Conservation (phyloP, 1,284 basidiomycete genomes). For the Ustilago bromivora region DNA sequence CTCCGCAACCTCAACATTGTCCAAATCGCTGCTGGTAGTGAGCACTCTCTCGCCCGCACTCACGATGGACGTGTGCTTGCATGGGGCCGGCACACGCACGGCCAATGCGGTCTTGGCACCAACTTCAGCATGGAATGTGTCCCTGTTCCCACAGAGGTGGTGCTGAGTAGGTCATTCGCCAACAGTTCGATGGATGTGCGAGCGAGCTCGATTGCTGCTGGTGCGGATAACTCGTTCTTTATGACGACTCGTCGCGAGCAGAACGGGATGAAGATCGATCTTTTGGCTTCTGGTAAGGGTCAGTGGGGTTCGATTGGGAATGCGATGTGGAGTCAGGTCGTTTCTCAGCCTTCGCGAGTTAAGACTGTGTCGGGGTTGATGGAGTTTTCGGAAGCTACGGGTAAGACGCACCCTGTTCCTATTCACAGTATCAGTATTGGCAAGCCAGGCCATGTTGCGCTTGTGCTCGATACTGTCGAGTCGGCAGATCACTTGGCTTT, state of each 20-base stretch:
- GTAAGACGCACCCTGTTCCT: conserved; percentile 75
- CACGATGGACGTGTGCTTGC: conserved; percentile 79
- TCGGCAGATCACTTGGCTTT: conserved; percentile 67
- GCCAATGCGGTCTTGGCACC: conserved; percentile 84
- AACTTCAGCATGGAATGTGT: conserved; percentile 79
- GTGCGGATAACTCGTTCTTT: conserved; percentile 65
- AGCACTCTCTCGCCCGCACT: conserved; percentile 77
- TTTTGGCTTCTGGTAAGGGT: conserved; percentile 85
- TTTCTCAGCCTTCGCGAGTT: conserved; percentile 79
- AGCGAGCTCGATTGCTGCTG: conserved; percentile 57
- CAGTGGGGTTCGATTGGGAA: conserved; percentile 89
- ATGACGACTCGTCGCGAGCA: conserved; percentile 41
- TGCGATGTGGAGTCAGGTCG: conserved; percentile 80
- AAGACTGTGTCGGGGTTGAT: conserved; percentile 84
- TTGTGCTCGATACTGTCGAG: conserved; percentile 64
- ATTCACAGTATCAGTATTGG: conserved; percentile 80
- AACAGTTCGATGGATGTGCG: conserved; percentile 70
- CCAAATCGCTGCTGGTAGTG: conserved; percentile 80
- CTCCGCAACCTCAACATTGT: conserved; percentile 77
- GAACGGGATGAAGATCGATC: conserved; percentile 72
- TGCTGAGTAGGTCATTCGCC: conserved; percentile 77
- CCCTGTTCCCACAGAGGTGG: conserved; percentile 85
- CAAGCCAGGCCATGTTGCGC: conserved; percentile 74
- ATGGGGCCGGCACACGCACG: conserved; percentile 70
- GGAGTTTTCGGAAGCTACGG: conserved; percentile 68